Percentiles rank a stretch among this genome's conserved stretches.
These are phyloP conservation scores for Hymenotorrendiella dingleyae DNA, from an alignment of 2,329 filamentous ascomycete genomes.

Conservation along the genomic window DNA sequence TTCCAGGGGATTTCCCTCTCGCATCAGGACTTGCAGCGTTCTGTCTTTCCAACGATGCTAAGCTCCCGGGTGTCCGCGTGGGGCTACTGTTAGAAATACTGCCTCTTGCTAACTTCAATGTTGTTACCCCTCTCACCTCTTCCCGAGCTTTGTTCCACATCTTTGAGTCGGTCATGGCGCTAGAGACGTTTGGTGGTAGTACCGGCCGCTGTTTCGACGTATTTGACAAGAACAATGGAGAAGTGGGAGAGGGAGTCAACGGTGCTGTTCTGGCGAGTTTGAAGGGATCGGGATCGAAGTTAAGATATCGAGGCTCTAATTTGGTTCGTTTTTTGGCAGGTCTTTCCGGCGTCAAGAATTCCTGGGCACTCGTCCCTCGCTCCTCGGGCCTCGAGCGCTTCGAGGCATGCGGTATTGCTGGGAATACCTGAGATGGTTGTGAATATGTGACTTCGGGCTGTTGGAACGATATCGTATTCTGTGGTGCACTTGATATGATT, in stretches of 20 bases:
- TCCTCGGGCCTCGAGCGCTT: constrained; percentile 22
- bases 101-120: constrained; percentile 49
- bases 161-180: constrained; percentile 13
- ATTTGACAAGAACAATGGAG: constrained; percentile 48
- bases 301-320: constrained; percentile 24
- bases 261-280: constrained; percentile 14
- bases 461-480: not conserved
- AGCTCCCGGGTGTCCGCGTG: constrained; percentile 43
- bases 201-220: constrained; percentile 35
- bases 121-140: constrained; percentile 38
- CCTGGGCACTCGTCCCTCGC: constrained; percentile 8
- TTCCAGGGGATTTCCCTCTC: constrained; percentile 38
- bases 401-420: constrained; percentile 13
- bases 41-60: constrained; percentile 44
- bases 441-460: constrained; percentile 6
- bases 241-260: constrained; percentile 31
- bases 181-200: constrained; percentile 33
- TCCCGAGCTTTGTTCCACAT: constrained; percentile 23
- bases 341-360: constrained; percentile 17
- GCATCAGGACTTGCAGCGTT: constrained; percentile 49
- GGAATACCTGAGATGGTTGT: not conserved
- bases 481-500: not conserved
- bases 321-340: constrained; percentile 28
- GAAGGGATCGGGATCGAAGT: constrained; percentile 33
- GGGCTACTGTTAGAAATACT: constrained; percentile 44